Percentiles rank a stretch among this genome's conserved stretches.
phyloP scores from a whole-genome alignment of 805 yeast genomes.

The Tetrapisispora fleetii region DNA sequence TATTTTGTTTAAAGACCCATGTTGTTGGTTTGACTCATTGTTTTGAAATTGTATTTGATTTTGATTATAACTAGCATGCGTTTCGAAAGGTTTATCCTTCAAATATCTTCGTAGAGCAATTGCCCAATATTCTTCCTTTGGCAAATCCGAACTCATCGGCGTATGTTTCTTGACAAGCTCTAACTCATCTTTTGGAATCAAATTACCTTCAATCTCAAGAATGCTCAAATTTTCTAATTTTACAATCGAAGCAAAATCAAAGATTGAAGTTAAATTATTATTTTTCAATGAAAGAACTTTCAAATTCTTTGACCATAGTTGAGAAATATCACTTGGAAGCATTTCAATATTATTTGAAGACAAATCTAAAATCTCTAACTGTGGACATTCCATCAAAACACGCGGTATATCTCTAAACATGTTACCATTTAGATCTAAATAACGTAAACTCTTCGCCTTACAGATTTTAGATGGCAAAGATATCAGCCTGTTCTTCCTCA shows the following conservation, averaged over 20 bases:
- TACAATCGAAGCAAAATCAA: slow-evolving; percentile 45
- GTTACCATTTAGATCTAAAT: slow-evolving; percentile 60
- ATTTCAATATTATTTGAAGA: slow-evolving; percentile 44
- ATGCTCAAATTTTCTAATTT: slow-evolving; percentile 44
- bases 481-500: slow-evolving; percentile 42
- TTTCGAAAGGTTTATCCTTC: slow-evolving; percentile 14
- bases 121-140: slow-evolving; percentile 31
- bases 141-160: slow-evolving; percentile 32
- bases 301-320: slow-evolving; percentile 34
- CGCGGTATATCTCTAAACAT: slow-evolving; percentile 44
- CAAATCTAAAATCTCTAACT: slow-evolving; percentile 56
- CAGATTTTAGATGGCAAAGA: slow-evolving; percentile 40
- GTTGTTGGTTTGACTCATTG: not conserved
- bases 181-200: slow-evolving; percentile 46
- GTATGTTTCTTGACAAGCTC: slow-evolving; percentile 29
- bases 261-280: slow-evolving; percentile 38
- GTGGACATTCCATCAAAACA: slow-evolving; percentile 29
- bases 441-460: slow-evolving; percentile 38
- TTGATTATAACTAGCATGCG: slow-evolving; percentile 1
- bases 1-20: slow-evolving; percentile 7
- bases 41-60: too few species aligned
- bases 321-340: slow-evolving; percentile 37
- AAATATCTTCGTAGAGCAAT: slow-evolving; percentile 24
- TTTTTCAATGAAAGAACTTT: slow-evolving; percentile 52
- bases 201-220: slow-evolving; percentile 50